A percentile compares a stretch with the other conserved stretches of the same genome.
phyloP scores from a whole-genome alignment of 2,329 filamentous ascomycete genomes.

The Aureobasidium sp. region DNA sequence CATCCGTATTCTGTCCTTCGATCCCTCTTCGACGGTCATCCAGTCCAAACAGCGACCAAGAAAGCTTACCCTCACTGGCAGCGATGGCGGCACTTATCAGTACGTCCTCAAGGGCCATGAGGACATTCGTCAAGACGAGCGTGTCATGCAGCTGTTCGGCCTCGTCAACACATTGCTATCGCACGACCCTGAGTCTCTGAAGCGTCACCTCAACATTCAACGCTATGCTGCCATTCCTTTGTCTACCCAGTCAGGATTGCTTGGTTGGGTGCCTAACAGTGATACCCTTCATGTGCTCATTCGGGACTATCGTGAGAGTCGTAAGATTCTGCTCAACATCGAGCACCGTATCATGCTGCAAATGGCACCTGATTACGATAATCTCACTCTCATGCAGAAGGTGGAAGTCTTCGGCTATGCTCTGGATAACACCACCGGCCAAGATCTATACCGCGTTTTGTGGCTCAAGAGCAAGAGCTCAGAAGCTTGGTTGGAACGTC shows the following conservation, averaged over 20 bases:
- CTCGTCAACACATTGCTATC: slow-evolving; percentile 91
- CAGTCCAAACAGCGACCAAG: slow-evolving; percentile 94
- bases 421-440: slow-evolving; percentile 96
- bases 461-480: slow-evolving; percentile 99
- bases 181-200: slow-evolving; percentile 93
- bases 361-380: slow-evolving; percentile 98
- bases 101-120: slow-evolving; percentile 98
- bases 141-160: slow-evolving; percentile 98
- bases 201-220: slow-evolving; percentile 93
- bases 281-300: slow-evolving; percentile 96
- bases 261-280: slow-evolving; percentile 96
- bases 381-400: slow-evolving; percentile 98
- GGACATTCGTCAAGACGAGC: slow-evolving; percentile 96
- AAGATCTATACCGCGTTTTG: slow-evolving; percentile 93
- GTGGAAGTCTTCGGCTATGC: slow-evolving; percentile 99
- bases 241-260: slow-evolving; percentile 88
- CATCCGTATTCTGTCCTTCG: slow-evolving; percentile 81
- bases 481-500: slow-evolving; percentile 92
- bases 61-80: slow-evolving; percentile 80
- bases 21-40: slow-evolving; percentile 83
- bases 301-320: slow-evolving; percentile 90
- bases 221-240: slow-evolving; percentile 94
- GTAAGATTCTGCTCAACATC: slow-evolving; percentile 97
- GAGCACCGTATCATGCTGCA: slow-evolving; percentile 99
- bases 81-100: slow-evolving; percentile 78